These are phyloP conservation scores for Fraxinus platypoda DNA, from an alignment of 305 asterid species.

Conservation along the genomic window DNA sequence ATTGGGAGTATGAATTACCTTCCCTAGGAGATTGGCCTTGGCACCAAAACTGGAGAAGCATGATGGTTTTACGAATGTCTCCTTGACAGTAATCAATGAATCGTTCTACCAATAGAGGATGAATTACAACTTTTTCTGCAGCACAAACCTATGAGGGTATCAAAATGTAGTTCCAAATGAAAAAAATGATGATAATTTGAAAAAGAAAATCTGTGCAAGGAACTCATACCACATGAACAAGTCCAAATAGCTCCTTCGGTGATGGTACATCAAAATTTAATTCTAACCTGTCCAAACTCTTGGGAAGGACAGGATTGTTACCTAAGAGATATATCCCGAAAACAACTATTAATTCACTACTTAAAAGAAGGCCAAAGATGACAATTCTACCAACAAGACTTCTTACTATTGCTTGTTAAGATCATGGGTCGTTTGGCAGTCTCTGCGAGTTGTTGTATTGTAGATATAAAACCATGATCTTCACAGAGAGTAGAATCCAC, in stretches of 20 bases:
- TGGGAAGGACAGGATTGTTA: constrained; percentile 72
- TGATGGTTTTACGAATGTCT: constrained; percentile 87
- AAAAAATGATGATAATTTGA: constrained; percentile 14
- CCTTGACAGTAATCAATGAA: constrained; percentile 63
- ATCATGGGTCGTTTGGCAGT: constrained; percentile 97
- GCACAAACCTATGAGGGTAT: constrained; percentile 65
- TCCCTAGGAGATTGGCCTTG: constrained; percentile 56
- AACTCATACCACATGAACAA: constrained; percentile 56
- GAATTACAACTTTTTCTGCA: constrained; percentile 58
- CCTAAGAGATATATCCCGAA: constrained; percentile 42
- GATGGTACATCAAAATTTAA: constrained; percentile 63
- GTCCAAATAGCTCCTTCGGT: constrained; percentile 57
- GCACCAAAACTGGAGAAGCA: constrained; percentile 93
- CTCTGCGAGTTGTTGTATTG: constrained; percentile 85
- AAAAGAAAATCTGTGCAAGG: constrained; percentile 11
- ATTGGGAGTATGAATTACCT: constrained; percentile 45
- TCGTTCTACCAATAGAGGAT: constrained; percentile 65
- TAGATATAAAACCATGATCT: constrained; percentile 79
- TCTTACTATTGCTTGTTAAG: constrained; percentile 92
- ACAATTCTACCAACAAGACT: constrained; percentile 23
- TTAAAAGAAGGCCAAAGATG: constrained; percentile 10
- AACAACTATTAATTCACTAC: constrained; percentile 28
- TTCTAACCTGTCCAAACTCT: constrained; percentile 71
- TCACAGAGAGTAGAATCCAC: constrained; percentile 79
- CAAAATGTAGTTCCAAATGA: constrained; percentile 23